A percentile compares a stretch with the other conserved stretches of the same genome.
phyloP scores from a whole-genome alignment of 163 green algal genomes.

The Scenedesmus sp. region DNA sequence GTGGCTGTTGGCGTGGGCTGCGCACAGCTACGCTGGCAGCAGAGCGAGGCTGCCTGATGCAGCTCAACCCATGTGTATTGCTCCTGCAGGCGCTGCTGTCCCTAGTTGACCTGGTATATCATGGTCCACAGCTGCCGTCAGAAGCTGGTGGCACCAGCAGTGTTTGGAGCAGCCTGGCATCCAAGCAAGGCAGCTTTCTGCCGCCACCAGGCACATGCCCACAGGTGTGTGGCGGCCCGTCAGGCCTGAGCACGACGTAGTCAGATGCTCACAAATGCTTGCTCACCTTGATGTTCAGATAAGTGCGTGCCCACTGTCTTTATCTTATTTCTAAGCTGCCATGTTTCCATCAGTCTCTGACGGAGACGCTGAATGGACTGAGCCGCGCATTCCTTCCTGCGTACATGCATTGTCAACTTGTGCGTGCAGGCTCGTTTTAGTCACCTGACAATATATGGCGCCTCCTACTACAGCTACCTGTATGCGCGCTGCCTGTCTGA shows the following conservation, averaged over 20 bases:
- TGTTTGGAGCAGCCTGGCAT: conserved; percentile 27
- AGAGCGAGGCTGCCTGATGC: no score
- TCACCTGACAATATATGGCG: conserved; percentile 88
- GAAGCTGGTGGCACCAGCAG: conserved; percentile 14
- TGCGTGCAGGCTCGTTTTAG: conserved; percentile 70
- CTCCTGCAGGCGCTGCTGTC: conserved; percentile 36
- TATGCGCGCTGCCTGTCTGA: conserved; percentile 81
- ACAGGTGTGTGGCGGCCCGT: no score
- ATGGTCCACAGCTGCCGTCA: conserved; percentile 2
- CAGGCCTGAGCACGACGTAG: no score
- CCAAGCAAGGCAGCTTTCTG: conserved; percentile 51
- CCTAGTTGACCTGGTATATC: conserved; percentile 44
- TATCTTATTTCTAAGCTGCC: no score
- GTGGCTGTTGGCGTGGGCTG: no score
- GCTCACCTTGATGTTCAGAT: no score
- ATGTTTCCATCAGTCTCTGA: no score
- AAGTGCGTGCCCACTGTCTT: no score
- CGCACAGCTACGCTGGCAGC: no score
- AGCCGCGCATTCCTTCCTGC: not conserved
- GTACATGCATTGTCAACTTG: not conserved
- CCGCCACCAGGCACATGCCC: conserved; percentile 46
- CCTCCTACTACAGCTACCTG: conserved; percentile 88
- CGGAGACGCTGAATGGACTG: not conserved
- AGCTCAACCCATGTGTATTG: not conserved
- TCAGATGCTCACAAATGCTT: no score